phyloP scores from a whole-genome alignment of 1,139 yeast species.

The Protomyces lactucae-debilis region DNA sequence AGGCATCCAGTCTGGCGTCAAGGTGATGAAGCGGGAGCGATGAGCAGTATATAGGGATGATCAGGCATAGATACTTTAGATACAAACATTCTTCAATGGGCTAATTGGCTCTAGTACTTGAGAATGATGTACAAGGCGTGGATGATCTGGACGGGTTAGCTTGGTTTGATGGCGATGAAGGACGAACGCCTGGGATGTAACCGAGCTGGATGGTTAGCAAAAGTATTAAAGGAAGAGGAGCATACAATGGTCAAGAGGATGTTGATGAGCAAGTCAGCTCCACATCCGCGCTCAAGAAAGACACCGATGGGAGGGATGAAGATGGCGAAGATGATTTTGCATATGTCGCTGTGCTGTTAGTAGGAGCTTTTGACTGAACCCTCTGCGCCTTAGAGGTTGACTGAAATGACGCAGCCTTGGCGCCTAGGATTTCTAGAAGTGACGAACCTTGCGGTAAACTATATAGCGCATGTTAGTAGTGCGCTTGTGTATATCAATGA shows the following conservation, averaged over 20 bases:
- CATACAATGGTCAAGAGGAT: constrained; percentile 43
- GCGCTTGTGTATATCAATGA: neutral
- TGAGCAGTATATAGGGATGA: no score
- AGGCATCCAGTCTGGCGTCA: no score
- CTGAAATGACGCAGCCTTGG: no score
- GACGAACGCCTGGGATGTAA: constrained; percentile 15
- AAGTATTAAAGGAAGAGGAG: neutral
- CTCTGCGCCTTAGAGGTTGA: no score
- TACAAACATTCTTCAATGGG: no score
- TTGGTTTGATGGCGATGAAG: neutral
- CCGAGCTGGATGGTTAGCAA: constrained; percentile 12
- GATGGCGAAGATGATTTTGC: constrained; percentile 45
- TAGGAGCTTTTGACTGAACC: neutral
- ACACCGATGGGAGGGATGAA: constrained; percentile 71
- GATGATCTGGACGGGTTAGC: neutral
- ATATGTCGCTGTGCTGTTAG: constrained; percentile 19
- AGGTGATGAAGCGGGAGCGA: no score
- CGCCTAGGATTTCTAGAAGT: neutral
- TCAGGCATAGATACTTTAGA: no score
- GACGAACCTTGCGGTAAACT: neutral
- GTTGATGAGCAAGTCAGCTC: constrained; percentile 52
- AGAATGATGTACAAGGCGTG: constrained; percentile 27
- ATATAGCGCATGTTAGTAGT: neutral
- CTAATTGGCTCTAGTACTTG: constrained; percentile 14
- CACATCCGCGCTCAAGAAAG: constrained; percentile 57